These are phyloP conservation scores for Nematocida sp. DNA, from an alignment of 371 early-diverging fungal species.

Conservation along the genomic window DNA sequence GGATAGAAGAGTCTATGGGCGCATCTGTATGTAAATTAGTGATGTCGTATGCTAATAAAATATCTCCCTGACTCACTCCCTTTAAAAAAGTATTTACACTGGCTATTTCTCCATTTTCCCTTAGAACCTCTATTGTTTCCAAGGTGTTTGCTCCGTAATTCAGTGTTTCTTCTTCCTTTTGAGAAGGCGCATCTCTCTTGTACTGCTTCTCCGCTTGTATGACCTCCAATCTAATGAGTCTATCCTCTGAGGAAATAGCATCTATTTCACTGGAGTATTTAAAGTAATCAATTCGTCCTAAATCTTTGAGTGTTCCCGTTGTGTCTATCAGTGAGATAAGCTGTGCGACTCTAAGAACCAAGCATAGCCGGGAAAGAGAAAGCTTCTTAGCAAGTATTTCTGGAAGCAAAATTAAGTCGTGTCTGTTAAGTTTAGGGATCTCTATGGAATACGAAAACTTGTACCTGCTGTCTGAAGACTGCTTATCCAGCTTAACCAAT, in stretches of 20 bases:
- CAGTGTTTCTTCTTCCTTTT: not conserved
- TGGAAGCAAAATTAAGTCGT: conserved; percentile 75
- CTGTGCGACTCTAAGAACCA: conserved; percentile 58
- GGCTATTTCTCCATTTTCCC: conserved; percentile 19
- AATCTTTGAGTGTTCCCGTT: conserved; percentile 27
- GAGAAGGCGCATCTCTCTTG: not conserved
- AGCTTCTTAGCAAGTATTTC: conserved; percentile 45
- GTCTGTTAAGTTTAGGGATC: conserved; percentile 88
- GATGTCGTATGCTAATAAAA: conserved; percentile 26
- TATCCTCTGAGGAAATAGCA: conserved; percentile 46
- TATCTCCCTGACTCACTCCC: conserved; percentile 1
- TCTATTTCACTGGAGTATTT: conserved; percentile 53
- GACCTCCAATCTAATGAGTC: conserved; percentile 56
- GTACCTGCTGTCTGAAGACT: conserved; percentile 81
- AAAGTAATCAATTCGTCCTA: conserved; percentile 50
- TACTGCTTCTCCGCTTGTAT: conserved; percentile 24
- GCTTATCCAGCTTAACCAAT: conserved; percentile 88
- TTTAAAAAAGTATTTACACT: conserved; percentile 16
- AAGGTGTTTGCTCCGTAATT: conserved; percentile 25
- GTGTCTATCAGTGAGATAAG: conserved; percentile 56
- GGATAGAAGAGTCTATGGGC: not conserved
- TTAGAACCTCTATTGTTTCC: not conserved
- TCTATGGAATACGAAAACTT: conserved; percentile 91
- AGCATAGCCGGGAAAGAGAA: conserved; percentile 37
- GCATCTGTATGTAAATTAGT: conserved; percentile 26